phyloP scores from a whole-genome alignment of 192 early-diverging fungal species.

The Coemansia sp. region DNA sequence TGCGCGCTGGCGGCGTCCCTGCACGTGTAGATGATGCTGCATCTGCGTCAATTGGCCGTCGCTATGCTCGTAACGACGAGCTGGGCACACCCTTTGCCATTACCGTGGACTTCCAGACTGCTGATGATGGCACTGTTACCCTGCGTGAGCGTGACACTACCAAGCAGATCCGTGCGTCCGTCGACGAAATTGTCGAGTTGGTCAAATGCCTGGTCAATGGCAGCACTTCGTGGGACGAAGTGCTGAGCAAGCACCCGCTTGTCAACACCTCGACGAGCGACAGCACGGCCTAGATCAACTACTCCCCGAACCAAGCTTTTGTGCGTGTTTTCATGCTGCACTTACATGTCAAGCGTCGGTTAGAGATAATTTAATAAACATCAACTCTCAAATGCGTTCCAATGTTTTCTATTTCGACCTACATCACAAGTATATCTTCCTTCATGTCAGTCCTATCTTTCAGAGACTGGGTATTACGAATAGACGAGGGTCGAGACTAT shows the following conservation, averaged over 20 bases:
- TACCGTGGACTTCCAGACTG: slow-evolving; percentile 99
- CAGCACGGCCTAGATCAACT: not conserved
- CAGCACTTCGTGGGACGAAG: slow-evolving; percentile 70
- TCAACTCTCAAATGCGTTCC: no score
- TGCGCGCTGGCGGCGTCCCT: slow-evolving; percentile 78
- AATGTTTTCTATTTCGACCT: no score
- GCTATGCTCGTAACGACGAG: slow-evolving; percentile 98
- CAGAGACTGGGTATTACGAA: no score
- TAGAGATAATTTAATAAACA: not conserved
- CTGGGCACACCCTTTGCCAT: slow-evolving; percentile 96
- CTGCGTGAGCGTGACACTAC: slow-evolving; percentile 96
- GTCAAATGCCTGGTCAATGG: slow-evolving; percentile 78
- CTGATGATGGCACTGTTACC: slow-evolving; percentile 90
- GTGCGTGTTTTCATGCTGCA: not conserved
- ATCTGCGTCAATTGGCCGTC: slow-evolving; percentile 85
- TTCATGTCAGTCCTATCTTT: no score
- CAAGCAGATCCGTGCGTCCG: slow-evolving; percentile 87
- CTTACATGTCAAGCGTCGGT: not conserved
- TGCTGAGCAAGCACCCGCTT: slow-evolving; percentile 68
- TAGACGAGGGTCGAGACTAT: no score
- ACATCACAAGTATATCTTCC: no score
- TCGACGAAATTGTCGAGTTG: slow-evolving; percentile 70
- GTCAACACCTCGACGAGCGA: slow-evolving; percentile 49
- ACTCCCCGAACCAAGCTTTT: no score
- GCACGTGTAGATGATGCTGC: slow-evolving; percentile 89